A percentile compares a stretch with the other conserved stretches of the same genome.
phyloP scores from a whole-genome alignment of 139 green algal genomes.

The Trebouxia sp. region DNA sequence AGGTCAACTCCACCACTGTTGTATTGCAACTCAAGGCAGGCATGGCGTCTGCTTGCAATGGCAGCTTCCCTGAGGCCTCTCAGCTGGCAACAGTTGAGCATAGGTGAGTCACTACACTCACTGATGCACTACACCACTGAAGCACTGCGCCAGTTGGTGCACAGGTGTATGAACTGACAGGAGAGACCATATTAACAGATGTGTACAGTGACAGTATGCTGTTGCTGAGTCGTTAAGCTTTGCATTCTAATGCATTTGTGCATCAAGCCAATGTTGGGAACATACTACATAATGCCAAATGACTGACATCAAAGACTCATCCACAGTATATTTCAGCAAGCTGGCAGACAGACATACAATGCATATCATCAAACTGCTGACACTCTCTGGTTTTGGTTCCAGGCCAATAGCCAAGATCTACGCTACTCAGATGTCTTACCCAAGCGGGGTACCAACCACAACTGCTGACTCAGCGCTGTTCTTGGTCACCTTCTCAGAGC shows the following conservation, averaged over 20 bases:
- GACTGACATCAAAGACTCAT: too few species aligned
- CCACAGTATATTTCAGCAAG: too few species aligned
- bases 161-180: too few species aligned
- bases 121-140: neutral
- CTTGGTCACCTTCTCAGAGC: conserved; percentile 20
- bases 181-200: too few species aligned
- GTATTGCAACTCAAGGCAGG: conserved; percentile 1
- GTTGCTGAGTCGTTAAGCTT: too few species aligned
- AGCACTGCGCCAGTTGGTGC: neutral
- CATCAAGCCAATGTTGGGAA: too few species aligned
- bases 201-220: too few species aligned
- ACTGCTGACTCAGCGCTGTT: neutral
- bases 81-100: conserved; percentile 12
- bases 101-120: neutral
- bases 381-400: neutral
- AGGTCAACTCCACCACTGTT: conserved; percentile 25
- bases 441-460: neutral
- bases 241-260: too few species aligned
- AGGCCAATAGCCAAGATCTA: conserved; percentile 30
- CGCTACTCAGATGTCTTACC: conserved; percentile 27
- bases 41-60: neutral
- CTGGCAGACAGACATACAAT: too few species aligned
- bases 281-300: too few species aligned
- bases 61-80: conserved; percentile 8
- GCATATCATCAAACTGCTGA: neutral